Evolutionary conservation across 805 yeast species (phyloP).

Genomic region (Teunomyces lycoperdinae): DNA sequence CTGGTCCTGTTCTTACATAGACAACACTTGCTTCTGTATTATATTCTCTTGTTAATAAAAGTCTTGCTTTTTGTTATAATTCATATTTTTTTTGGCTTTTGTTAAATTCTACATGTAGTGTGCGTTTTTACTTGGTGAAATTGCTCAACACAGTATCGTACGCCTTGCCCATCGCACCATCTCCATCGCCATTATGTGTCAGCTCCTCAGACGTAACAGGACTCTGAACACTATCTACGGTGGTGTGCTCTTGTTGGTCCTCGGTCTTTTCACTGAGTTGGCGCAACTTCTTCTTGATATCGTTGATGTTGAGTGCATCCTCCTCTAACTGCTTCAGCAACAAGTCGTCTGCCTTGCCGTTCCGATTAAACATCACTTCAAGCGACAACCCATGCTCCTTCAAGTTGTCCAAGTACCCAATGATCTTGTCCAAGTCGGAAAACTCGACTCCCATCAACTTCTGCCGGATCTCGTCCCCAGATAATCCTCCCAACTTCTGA

Average conservation of each 20-base stretch:
- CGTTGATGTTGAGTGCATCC: constrained; percentile 12
- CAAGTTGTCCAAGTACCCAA: constrained; percentile 29
- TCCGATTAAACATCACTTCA: constrained; percentile 16
- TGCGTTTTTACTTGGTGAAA: neutral
- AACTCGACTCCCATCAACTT: constrained; percentile 30
- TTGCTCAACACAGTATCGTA: constrained; percentile 19
- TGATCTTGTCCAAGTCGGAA: constrained; percentile 32
- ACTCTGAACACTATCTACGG: neutral
- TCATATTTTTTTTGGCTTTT: too few species aligned
- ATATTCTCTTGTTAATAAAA: constrained; percentile 1
- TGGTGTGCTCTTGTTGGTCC: neutral
- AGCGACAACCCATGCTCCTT: constrained; percentile 32
- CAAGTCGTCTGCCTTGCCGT: neutral
- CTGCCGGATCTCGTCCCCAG: constrained; percentile 40
- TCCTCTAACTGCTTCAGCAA: constrained; percentile 5
- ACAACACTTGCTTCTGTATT: neutral
- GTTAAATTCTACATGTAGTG: neutral
- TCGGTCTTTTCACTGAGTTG: constrained; percentile 1
- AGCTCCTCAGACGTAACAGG: neutral
- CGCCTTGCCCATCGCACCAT: constrained; percentile 15
- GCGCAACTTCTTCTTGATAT: constrained; percentile 9
- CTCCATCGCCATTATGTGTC: constrained; percentile 4
- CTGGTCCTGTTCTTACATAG: neutral
- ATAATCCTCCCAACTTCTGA: constrained; percentile 14
- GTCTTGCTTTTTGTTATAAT: neutral